A percentile compares a stretch with the other conserved stretches of the same genome.
phyloP scores from a whole-genome alignment of 345 rosid genomes.

The Triadica sebifera region DNA sequence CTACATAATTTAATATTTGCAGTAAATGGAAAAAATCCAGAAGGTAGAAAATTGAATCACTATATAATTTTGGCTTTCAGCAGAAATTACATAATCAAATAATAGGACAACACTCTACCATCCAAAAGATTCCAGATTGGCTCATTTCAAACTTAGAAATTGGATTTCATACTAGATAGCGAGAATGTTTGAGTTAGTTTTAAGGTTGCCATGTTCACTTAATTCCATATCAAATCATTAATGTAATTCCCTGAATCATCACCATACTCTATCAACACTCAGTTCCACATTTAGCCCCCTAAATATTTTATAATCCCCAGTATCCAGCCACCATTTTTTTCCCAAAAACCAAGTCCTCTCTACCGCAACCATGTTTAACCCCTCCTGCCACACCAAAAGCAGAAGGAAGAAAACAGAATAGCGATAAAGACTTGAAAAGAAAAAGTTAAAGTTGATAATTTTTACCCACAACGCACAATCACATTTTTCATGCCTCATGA shows the following conservation, averaged over 20 bases:
- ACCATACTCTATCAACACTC: not conserved
- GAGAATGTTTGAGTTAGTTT: not conserved
- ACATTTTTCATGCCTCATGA: not conserved
- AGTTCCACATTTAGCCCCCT: not conserved
- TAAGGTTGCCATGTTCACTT: not conserved
- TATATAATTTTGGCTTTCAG: not conserved
- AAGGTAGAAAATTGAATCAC: not conserved
- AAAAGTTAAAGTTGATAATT: not conserved
- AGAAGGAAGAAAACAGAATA: not conserved
- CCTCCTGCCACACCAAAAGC: not conserved
- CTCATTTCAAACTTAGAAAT: not conserved
- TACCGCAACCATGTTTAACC: not conserved
- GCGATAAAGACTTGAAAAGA: not conserved
- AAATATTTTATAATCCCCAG: not conserved
- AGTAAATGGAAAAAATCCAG: conserved; percentile 2
- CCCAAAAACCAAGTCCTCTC: not conserved
- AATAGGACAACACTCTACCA: not conserved
- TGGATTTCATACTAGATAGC: not conserved
- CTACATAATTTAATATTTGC: no score
- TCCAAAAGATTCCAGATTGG: not conserved
- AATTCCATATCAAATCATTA: not conserved
- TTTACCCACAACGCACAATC: not conserved
- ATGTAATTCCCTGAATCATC: not conserved
- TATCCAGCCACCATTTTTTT: not conserved
- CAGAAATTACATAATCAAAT: not conserved